phyloP scores from a whole-genome alignment of 768 basidiomycete genomes.

The Cyclocybe aegerita region DNA sequence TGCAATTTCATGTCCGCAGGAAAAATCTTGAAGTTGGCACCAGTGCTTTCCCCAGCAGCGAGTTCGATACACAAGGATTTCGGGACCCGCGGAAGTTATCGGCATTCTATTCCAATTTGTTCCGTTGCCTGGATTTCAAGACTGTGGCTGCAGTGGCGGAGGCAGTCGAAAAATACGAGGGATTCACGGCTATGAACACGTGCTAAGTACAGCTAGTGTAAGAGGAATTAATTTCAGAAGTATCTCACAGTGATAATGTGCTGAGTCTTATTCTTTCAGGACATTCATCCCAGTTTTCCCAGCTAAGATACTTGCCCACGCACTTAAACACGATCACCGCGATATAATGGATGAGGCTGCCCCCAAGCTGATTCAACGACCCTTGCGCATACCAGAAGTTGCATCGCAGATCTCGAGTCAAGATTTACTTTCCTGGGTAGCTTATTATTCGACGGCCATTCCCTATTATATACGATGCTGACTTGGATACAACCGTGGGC shows the following conservation, averaged over 20 bases:
- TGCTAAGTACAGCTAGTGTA: conserved; percentile 16
- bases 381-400: no score
- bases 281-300: no score
- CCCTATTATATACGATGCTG: no score
- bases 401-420: no score
- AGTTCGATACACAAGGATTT: conserved; percentile 10
- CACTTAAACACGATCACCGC: no score
- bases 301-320: no score
- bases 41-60: conserved; percentile 22
- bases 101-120: not conserved
- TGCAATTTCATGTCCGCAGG: conserved; percentile 22
- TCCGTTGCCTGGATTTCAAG: conserved; percentile 15
- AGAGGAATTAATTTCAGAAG: no score
- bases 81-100: not conserved
- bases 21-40: conserved; percentile 23
- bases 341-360: no score
- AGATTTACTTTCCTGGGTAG: no score
- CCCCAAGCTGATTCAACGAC: no score
- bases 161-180: conserved; percentile 21
- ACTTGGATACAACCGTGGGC: no score
- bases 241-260: not conserved
- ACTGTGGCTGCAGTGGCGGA: conserved; percentile 15
- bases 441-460: no score
- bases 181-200: conserved; percentile 21
- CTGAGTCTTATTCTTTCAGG: not conserved